Evolutionary conservation across 2,329 filamentous ascomycete genomes (phyloP).

Genomic region (Claviceps citrina): DNA sequence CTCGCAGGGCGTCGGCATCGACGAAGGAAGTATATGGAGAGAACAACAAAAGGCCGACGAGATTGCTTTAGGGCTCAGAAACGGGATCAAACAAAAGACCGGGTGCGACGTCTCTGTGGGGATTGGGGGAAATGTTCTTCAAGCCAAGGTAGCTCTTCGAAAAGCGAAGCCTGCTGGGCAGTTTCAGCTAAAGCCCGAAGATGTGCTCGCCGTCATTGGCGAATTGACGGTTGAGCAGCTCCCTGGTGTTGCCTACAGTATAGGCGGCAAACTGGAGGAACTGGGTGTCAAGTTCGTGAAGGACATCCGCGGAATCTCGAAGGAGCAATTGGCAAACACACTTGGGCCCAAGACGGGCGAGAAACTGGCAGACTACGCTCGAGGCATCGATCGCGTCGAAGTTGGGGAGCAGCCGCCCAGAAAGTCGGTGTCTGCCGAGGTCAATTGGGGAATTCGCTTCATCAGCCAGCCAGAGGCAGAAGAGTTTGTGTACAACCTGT

Average conservation of each 20-base stretch:
- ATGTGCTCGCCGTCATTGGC: constrained; percentile 61
- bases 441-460: constrained; percentile 97
- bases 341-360: constrained; percentile 88
- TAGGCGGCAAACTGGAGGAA: constrained; percentile 75
- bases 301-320: constrained; percentile 63
- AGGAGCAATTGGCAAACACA: constrained; percentile 55
- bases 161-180: constrained; percentile 93
- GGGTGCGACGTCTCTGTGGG: constrained; percentile 83
- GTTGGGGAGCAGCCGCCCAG: constrained; percentile 73
- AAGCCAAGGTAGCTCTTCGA: constrained; percentile 78
- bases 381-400: constrained; percentile 72
- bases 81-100: constrained; percentile 56
- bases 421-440: constrained; percentile 92
- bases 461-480: constrained; percentile 84
- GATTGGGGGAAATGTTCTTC: constrained; percentile 77
- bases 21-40: constrained; percentile 54
- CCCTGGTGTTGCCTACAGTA: constrained; percentile 84
- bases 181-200: constrained; percentile 70
- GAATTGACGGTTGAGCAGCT: constrained; percentile 64
- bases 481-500: constrained; percentile 74
- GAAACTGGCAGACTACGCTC: constrained; percentile 77
- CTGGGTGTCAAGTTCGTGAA: constrained; percentile 69
- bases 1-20: constrained; percentile 46
- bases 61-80: constrained; percentile 49
- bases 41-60: constrained; percentile 68